Evolutionary conservation across 495 filamentous ascomycete genomes (phyloP), one percentile per base, ranked within the genome.

Genomic region (Penicillium roqueforti): DNA sequence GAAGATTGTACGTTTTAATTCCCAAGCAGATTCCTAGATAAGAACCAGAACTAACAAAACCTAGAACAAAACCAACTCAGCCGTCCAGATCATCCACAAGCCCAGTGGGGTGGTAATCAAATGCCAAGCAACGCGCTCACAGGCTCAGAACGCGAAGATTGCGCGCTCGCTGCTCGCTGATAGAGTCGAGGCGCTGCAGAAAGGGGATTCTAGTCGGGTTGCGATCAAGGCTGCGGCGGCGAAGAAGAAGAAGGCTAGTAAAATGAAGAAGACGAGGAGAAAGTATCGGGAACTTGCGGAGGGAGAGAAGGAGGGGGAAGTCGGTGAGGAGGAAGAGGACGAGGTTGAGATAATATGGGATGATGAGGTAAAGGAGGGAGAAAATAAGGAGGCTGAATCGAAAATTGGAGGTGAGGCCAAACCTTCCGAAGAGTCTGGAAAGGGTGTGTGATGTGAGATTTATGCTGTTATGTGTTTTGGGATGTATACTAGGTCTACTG

Each of bases 41-140:
- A 34, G 13, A 4, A 10, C 3, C 51, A 55, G 34, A 46, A 43
- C 28, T 51, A 19, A 41, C 38, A 7, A n/a, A 9, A n/a, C 19
- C 32, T 49, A 92, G 88, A 98, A 98, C 75, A 98, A 98, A 86
- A 97, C 93, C 20, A 85, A 84, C 58, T 97, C 89, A 8, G 93
- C 93, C 42, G 93, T 97, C 36, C 95, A 98, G 65, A 79, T 98
- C 23, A 92, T 83, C 52, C 93, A 98, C 72, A 71, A 88, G 19
- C 89, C 92, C 13, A 92, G 91, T 8, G 92, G 92, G 44, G 72
- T 96, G 25, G 91, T 97, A 20, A 76, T 97, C 10, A 98, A 98
- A 69, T 91, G 79, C 37, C 93, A 98, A 70, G 89, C 84, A 6
- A 97, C 95, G 4, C 85, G 93, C 18, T 93, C 88, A 0, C 84